Base-by-base conservation (phyloP, 2,329 filamentous ascomycete genomes). In the Cladosporium phlei region DNA sequence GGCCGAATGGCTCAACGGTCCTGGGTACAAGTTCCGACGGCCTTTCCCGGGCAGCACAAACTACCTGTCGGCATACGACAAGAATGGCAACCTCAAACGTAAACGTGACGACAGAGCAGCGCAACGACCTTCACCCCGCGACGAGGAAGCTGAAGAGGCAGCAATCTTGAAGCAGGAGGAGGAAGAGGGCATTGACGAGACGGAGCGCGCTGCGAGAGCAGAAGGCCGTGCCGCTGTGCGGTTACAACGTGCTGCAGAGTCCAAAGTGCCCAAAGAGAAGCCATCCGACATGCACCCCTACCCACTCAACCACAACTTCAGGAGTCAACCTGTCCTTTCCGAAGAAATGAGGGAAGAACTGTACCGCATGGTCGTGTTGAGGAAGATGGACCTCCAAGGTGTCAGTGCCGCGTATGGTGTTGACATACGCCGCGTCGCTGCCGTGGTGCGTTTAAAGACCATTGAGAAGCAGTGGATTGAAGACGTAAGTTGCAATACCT, bases 371-470 rank as follows among this genome's bases (percentile, higher is more conserved):
- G 80, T 94, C 11, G 80, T 80, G 52, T 62, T 68, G n/a, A 65
- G 79, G 11, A 83, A 83, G 50, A 74, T 83, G 64, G 80, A 84
- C 47, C 73, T 95, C 52, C 83, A 88, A 59, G 78, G 78, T 33
- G 86, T 94, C 16, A 90, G 87, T 61, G 84, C 85, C 1, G 78
- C 88, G 59, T 77, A 86, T 57, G 80, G 82, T 21, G 79, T 95
- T 19, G 88, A 93, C 60, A 84, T 95, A 67, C 80, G 86, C 60
- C 78, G 90, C 58, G 85, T 95, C 14, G 89, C 83, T 21, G 90
- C 90, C 17, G 86, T 95, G 16, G 85, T 95, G 49, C 75, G 90
- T 59, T 72, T 96, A 59, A 91, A 91, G 71, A 82, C 88, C 66
- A 75, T 95, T 55, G 88, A 96, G 71, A 88, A 85, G 70, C 74